Evolutionary conservation across 148 eudicot genomes (phyloP), one percentile per base, ranked within the genome.

Genomic region (Heliosperma pusillum): DNA sequence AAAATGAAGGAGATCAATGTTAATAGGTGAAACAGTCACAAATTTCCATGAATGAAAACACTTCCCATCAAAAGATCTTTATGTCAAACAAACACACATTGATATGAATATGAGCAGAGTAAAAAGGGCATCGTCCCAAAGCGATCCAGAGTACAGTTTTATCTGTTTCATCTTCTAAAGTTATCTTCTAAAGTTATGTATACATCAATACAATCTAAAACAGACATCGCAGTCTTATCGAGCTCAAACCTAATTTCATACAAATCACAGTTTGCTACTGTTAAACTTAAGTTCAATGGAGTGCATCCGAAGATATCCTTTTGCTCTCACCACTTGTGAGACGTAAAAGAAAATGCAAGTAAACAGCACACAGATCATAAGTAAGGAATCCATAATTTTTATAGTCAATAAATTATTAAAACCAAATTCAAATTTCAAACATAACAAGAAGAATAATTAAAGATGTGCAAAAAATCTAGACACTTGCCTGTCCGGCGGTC

Each of bases 401-500:
- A 19, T 20, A 15, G 20, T 64, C 20, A 16, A 30, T n/a, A 66
- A 26, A 26, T 36, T 5, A 66, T 66, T 20, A 19, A 16, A 36
- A 17, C 11, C 42, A 10, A 19, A 22, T 3, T 52, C 62, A 20
- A 24, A 70, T 11, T 3, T 52, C 62, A 20, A 24, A 70, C 20
- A 55, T 17, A n/a, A 29, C 55, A 58, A 45, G 70, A 56, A 22
- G 17, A 75, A 61, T 3, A 36, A 17, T 33, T 53, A 15, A 57
- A 66, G 62, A 67, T n/a, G 33, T 11, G 44, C n/a, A 85, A 33
- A 68, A 64, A 80, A 50, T 17, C 44, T 22, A 85, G 42, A 68
- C 60, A 80, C 90, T 83, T 76, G 84, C 98, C 98, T 87, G 81
- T 87, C 61, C 74, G 84, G 45, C 84, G 88, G 75, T 91, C 90